Evolutionary conservation across 441 rosid species (phyloP).

Genomic region (Eruca vesicaria): DNA sequence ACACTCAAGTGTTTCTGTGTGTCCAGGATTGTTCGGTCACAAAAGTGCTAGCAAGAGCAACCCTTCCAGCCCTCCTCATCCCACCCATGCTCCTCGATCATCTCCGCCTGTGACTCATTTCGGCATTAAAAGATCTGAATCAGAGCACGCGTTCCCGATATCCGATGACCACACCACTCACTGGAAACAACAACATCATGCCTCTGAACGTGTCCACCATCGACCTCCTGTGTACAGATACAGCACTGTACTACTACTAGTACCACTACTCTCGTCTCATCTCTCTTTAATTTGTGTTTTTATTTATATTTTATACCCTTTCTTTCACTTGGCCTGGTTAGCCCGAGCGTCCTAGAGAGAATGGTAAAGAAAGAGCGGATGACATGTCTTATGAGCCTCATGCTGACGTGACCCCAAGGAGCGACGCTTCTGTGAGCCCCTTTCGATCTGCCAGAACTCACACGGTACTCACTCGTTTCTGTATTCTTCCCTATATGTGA

Average conservation of each 20-base stretch:
- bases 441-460: slow-evolving; percentile 24
- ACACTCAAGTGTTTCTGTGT: background rate
- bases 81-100: background rate
- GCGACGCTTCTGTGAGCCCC: slow-evolving; percentile 23
- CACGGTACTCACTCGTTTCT: slow-evolving; percentile 13
- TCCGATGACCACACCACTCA: slow-evolving; percentile 29
- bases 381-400: slow-evolving; percentile 21
- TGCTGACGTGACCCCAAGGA: slow-evolving; percentile 28
- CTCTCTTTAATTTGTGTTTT: background rate
- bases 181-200: slow-evolving; percentile 26
- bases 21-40: slow-evolving; percentile 18
- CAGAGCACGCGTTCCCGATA: slow-evolving; percentile 25
- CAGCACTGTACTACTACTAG: slow-evolving; percentile 19
- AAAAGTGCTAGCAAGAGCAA: slow-evolving; percentile 33
- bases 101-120: slow-evolving; percentile 8
- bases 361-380: slow-evolving; percentile 19
- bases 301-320: background rate
- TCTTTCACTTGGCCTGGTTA: background rate
- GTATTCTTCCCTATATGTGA: background rate
- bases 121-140: slow-evolving; percentile 25
- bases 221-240: slow-evolving; percentile 34
- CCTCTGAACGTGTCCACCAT: slow-evolving; percentile 31
- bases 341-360: slow-evolving; percentile 28
- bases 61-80: slow-evolving; percentile 36
- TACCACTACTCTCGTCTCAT: background rate